phyloP scores from a whole-genome alignment of 2,329 filamentous ascomycete species.

The Neonectria faginata region DNA sequence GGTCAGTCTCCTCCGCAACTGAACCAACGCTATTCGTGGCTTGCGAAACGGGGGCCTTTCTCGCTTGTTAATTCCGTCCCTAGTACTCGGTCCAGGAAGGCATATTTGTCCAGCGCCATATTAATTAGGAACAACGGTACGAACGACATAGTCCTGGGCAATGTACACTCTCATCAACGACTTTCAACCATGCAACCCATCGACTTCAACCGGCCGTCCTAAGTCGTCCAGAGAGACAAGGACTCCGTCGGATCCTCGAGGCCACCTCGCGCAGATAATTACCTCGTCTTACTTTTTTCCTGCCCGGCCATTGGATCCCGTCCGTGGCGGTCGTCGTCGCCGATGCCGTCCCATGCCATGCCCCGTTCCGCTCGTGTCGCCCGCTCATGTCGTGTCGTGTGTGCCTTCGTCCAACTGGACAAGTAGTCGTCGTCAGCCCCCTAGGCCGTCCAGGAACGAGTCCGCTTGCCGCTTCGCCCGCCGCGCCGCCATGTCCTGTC shows the following conservation, averaged over 20 bases:
- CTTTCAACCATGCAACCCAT: background rate
- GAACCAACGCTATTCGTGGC: conserved; percentile 13
- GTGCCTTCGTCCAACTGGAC: background rate
- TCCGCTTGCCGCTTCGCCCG: conserved; percentile 77
- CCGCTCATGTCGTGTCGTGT: background rate
- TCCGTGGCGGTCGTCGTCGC: conserved; percentile 14
- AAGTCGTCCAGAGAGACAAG: background rate
- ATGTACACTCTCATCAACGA: background rate
- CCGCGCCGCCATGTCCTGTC: conserved; percentile 70
- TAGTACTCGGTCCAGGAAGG: background rate
- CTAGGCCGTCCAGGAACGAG: conserved; percentile 74
- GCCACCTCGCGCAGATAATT: conserved; percentile 23
- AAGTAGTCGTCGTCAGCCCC: conserved; percentile 25
- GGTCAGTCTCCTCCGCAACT: conserved; percentile 14
- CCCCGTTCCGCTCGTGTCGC: conserved; percentile 9
- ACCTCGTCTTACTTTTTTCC: conserved; percentile 31
- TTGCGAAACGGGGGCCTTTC: conserved; percentile 16
- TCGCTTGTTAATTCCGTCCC: conserved; percentile 21
- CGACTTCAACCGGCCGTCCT: conserved; percentile 7
- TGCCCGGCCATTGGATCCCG: conserved; percentile 17
- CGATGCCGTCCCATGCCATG: conserved; percentile 15
- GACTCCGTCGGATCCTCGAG: conserved; percentile 21
- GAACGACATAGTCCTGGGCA: background rate
- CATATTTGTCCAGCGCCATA: conserved; percentile 13
- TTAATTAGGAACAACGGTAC: conserved; percentile 20